Percentiles rank a stretch among this genome's conserved stretches.
Conservation (phyloP, 768 basidiomycete genomes). For the Phylloporus rhodoxanthus region DNA sequence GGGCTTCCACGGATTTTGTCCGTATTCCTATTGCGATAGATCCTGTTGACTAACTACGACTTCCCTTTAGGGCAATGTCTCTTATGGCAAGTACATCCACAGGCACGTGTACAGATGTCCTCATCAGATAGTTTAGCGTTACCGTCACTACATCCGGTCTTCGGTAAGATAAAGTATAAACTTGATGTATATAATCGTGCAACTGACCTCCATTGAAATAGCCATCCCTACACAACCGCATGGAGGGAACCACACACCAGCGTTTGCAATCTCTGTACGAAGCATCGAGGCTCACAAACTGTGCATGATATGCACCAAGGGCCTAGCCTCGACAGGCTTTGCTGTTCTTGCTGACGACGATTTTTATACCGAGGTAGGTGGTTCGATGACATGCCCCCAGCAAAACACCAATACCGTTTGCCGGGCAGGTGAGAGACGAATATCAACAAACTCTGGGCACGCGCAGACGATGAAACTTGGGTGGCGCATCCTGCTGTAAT, state of each 20-base stretch:
- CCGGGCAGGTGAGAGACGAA: conserved; percentile 23
- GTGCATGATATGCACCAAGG: conserved; percentile 53
- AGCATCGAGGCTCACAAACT: conserved; percentile 57
- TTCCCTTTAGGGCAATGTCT: conserved; percentile 60
- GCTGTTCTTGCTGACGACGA: conserved; percentile 50
- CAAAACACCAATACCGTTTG: background rate
- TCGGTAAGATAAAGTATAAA: conserved; percentile 35
- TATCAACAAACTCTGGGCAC: conserved; percentile 11
- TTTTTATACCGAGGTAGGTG: conserved; percentile 51
- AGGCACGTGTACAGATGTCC: conserved; percentile 6
- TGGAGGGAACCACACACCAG: conserved; percentile 73
- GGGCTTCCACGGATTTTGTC: conserved; percentile 76
- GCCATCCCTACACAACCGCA: conserved; percentile 67
- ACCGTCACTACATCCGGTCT: conserved; percentile 61
- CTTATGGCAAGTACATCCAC: conserved; percentile 45
- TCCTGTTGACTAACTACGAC: conserved; percentile 11
- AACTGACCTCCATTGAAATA: conserved; percentile 27
- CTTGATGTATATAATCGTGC: background rate
- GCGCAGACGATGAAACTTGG: background rate
- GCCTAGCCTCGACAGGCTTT: conserved; percentile 56
- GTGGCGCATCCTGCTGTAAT: conserved; percentile 9
- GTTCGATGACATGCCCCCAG: background rate
- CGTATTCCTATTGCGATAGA: conserved; percentile 25
- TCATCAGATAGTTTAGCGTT: conserved; percentile 37
- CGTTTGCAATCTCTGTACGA: conserved; percentile 55